Base-by-base conservation (phyloP, 768 basidiomycete species). In the Termitomyces sp. region DNA sequence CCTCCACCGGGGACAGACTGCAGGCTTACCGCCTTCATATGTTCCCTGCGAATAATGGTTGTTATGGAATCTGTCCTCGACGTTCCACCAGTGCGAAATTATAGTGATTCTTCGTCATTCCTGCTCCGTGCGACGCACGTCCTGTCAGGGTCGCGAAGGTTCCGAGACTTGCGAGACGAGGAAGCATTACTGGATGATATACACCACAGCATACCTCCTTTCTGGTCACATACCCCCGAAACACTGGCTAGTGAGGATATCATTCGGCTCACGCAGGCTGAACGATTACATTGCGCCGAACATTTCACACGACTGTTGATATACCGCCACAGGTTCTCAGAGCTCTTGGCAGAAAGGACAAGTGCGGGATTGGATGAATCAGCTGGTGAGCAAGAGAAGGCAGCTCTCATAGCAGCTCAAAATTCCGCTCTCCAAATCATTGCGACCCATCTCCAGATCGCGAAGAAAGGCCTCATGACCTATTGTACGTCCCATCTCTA, bases 61-160 rank as follows among this genome's bases (percentile, higher is more conserved):
- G 88, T 96, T 39, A 78, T 96, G 60, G 94, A 97, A 74, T 83
- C 88, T 1, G 89, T 94, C 16, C 76, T 96, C 62, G 91, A 95
- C 56, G 83, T 89, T 2, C 86, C 88, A 13, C 90, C 92, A 31
- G 73, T 82, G 18, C 83, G 85, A 31, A 77, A 76, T 33, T 66
- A 75, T 31, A 78, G 81, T n/a, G 82, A 87, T 18, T 73, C 83
- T 5, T 86, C 85, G 11, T 82, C 89, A n/a, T 95, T 95, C 76
- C 70, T 95, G 36, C 73, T 82, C 33, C 82, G 82, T 40, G 93
- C 91, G 1, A 80, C 86, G 1, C 74, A 81, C 3, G 79, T 88
- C 31, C 79, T 95, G 16, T 81, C 83, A 3, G 83, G 86, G 12
- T 78, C 76, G 53, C 73, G 78, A 41, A 73, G 84, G 51, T 80